Base-by-base conservation (phyloP, 208 protist genomes). In the Wallacemonas sp. region DNA sequence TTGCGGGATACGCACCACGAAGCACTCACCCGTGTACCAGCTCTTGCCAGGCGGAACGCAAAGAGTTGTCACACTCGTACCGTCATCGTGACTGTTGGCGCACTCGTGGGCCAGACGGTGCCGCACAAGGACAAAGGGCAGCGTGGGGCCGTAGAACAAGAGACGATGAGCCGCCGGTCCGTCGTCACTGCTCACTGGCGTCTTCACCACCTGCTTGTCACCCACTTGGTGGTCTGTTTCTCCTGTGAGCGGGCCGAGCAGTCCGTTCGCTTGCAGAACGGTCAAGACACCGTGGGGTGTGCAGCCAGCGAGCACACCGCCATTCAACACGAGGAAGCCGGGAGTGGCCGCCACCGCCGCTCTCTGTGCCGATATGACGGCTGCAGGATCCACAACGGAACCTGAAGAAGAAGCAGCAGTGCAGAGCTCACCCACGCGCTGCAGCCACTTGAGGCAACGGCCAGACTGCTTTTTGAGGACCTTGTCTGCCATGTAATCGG, bases 251-350 rank as follows among this genome's bases (percentile, higher is more conserved):
- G 43, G 46, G 17, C 19, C 1, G 21, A 92, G 19, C 1, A 77
- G 19, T 1, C 61, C 61, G n/a, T 68, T 23, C 1, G 54, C 39
- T 0, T 73, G 11, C n/a, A 92, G 39, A 1, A 30, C 38, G 23
- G 73, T 49, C 0, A 80, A 74, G 21, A 92, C 38, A 19, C 70
- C 60, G 61, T 75, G 76, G 1, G 85, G 82, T 2, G 49, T 77
- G 36, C 75, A 76, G 12, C 85, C 80, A 2, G 82, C 70, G 1
- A 85, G 68, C 19, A 81, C 61, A 36, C 85, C 85, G 2, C 74
- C 77, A 49, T 92, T 92, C n/a, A 92, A 48, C 1, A 72, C 85
- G 24, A 92, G 57, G 55, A 85, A 86, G 1, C 77, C 85, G 19
- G 61, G 14, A 9, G n/a, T 3, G n/a, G 32, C 30, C 8, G 52